Percentiles rank a stretch among this genome's conserved stretches.
These are phyloP conservation scores for Rhizopus sp. DNA, from an alignment of 371 early-diverging fungal species.

Conservation along the genomic window DNA sequence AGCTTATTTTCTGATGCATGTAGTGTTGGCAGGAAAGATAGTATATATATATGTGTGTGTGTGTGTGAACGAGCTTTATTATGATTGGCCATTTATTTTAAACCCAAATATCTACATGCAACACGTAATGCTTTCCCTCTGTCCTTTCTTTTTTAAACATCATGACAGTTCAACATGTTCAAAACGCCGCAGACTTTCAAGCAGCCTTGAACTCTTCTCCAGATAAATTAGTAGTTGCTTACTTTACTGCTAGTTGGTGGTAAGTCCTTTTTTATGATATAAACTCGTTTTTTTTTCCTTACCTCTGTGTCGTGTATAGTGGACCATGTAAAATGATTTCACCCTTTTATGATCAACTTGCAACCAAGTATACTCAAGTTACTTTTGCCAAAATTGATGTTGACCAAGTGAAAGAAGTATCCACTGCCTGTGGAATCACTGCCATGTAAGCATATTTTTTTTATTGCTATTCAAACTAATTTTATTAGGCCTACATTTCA, in stretches of 20 bases:
- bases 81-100: slow-evolving; percentile 2
- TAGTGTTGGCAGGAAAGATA: too few relatives aligned
- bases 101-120: neutral
- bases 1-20: too few relatives aligned
- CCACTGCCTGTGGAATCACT: slow-evolving; percentile 33
- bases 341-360: slow-evolving; percentile 58
- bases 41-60: too few relatives aligned
- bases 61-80: neutral
- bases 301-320: slow-evolving; percentile 21
- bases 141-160: slow-evolving; percentile 9
- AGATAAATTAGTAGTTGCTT: slow-evolving; percentile 53
- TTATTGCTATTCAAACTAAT: neutral
- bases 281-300: slow-evolving; percentile 42
- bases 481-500: slow-evolving; percentile 59
- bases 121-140: slow-evolving; percentile 4
- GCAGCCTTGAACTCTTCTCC: slow-evolving; percentile 25
- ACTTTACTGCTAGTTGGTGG: slow-evolving; percentile 63
- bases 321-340: slow-evolving; percentile 64
- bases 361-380: slow-evolving; percentile 52
- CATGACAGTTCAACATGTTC: slow-evolving; percentile 25
- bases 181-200: slow-evolving; percentile 36
- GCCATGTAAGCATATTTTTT: slow-evolving; percentile 40
- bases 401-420: slow-evolving; percentile 47
- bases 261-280: slow-evolving; percentile 18
- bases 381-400: slow-evolving; percentile 67